Evolutionary conservation across 805 yeast species (phyloP), one percentile per base, ranked within the genome.

Genomic region (Wickerhamiella brachini): DNA sequence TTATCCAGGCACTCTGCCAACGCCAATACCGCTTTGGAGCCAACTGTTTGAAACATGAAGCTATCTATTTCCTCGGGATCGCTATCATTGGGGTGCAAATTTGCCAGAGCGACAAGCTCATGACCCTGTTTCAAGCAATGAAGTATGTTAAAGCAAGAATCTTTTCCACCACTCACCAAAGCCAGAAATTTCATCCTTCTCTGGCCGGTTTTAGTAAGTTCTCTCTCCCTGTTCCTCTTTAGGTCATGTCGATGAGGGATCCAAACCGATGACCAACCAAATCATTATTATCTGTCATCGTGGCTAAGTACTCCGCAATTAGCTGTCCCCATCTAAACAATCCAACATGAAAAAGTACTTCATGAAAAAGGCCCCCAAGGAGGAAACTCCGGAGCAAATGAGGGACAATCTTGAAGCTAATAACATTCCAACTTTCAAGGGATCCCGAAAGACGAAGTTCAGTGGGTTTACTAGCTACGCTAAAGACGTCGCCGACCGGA

Each of bases 1-100:
- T 84, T 78, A 7, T 79, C 89, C 43, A 85, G 68, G 60, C 95
- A 85, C 53, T 80, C 73, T 2, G 76, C 69, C 61, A 89, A 86
- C 49, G 70, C 65, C 0, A 76, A 73, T 2, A 93, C 72, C 2
- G 84, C 77, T 55, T 83, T 85, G 65, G 85, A 93, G 0, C 98
- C 98, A 7, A 93, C 97, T 0, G 98, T 93, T 67, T 93, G 98
- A 66, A 85, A 93, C 98, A 93, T 93, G 62, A 83, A 90, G 50
- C 95, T 85, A 64, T 93, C 97, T 50, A 93, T 68, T 65, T 93
- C 98, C 57, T 80, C 82, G 1, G 73, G 72, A 3, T 56, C 45
- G 29, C 48, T 45, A 4, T 38, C 22, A 12, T 37, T 39, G 1
- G 96, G 96, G 59, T 79, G 78, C 54, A 93, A 66, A 60, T 93